A percentile compares a stretch with the other conserved stretches of the same genome.
Conservation (phyloP, 2,329 filamentous ascomycete species). For the Cladosporium sp. region DNA sequence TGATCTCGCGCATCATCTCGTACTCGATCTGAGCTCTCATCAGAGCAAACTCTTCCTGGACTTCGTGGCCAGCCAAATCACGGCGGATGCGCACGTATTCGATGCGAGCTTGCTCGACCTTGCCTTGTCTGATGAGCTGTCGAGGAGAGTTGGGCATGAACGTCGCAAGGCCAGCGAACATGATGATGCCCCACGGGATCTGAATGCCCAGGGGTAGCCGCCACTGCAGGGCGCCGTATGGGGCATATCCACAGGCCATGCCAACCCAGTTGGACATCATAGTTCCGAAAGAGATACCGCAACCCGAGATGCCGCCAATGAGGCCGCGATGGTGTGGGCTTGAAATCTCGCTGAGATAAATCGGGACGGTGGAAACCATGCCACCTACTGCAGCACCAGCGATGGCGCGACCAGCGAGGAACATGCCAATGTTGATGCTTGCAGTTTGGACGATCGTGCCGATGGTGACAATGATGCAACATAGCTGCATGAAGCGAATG, state of each 20-base stretch:
- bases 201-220: constrained; percentile 77
- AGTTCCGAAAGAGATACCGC: constrained; percentile 71
- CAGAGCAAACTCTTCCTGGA: constrained; percentile 49
- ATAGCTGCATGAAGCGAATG: constrained; percentile 65
- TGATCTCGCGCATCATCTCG: constrained; percentile 54
- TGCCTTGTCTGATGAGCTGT: constrained; percentile 75
- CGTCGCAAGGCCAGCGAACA: constrained; percentile 64
- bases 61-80: constrained; percentile 63
- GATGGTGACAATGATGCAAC: constrained; percentile 65
- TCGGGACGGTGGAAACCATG: constrained; percentile 72
- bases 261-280: constrained; percentile 64
- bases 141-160: constrained; percentile 80
- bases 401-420: constrained; percentile 69
- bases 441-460: constrained; percentile 61
- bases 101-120: constrained; percentile 58
- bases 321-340: constrained; percentile 59
- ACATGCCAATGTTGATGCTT: constrained; percentile 50
- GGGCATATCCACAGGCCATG: constrained; percentile 60
- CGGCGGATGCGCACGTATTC: constrained; percentile 66
- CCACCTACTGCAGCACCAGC: constrained; percentile 76
- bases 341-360: constrained; percentile 80
- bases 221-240: constrained; percentile 63
- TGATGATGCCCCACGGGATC: constrained; percentile 73
- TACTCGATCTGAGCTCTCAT: constrained; percentile 49
- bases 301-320: constrained; percentile 77